These are phyloP conservation scores for Penstemon newberryi DNA, from an alignment of 257 asterid genomes.

Conservation along the genomic window DNA sequence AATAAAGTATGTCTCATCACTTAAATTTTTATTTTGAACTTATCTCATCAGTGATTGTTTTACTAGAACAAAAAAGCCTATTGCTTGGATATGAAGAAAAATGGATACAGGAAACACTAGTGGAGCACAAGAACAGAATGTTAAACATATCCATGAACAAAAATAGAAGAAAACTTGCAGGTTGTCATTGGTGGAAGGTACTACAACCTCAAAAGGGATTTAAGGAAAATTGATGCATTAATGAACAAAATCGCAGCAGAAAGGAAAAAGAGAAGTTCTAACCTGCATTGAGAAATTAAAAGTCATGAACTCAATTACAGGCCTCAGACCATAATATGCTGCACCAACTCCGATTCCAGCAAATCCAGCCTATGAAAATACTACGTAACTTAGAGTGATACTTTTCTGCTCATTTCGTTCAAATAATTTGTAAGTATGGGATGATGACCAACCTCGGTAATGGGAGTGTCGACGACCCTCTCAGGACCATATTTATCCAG, in stretches of 20 bases:
- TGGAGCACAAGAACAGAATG: not conserved
- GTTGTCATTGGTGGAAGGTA: not conserved
- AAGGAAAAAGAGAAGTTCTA: slow-evolving; percentile 20
- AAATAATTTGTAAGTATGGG: slow-evolving; percentile 6
- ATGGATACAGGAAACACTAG: not conserved
- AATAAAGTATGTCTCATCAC: slow-evolving; percentile 3
- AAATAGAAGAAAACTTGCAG: slow-evolving; percentile 10
- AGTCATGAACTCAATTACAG: slow-evolving; percentile 91
- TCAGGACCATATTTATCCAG: slow-evolving; percentile 89
- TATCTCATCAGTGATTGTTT: not conserved
- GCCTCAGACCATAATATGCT: slow-evolving; percentile 89
- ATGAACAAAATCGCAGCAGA: slow-evolving; percentile 10
- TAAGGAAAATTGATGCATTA: slow-evolving; percentile 8
- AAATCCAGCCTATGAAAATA: slow-evolving; percentile 76
- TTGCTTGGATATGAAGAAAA: slow-evolving; percentile 5
- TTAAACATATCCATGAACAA: not conserved
- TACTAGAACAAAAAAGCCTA: not conserved
- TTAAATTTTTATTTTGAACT: not conserved
- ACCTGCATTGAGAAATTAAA: slow-evolving; percentile 99
- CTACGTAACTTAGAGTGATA: slow-evolving; percentile 19
- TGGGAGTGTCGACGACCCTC: slow-evolving; percentile 89
- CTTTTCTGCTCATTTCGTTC: slow-evolving; percentile 16
- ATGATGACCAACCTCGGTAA: slow-evolving; percentile 75
- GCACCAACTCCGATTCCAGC: slow-evolving; percentile 97
- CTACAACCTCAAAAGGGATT: slow-evolving; percentile 3